Base-by-base conservation (phyloP, 1,139 yeast genomes). In the Blastobotrys malaysiensis region DNA sequence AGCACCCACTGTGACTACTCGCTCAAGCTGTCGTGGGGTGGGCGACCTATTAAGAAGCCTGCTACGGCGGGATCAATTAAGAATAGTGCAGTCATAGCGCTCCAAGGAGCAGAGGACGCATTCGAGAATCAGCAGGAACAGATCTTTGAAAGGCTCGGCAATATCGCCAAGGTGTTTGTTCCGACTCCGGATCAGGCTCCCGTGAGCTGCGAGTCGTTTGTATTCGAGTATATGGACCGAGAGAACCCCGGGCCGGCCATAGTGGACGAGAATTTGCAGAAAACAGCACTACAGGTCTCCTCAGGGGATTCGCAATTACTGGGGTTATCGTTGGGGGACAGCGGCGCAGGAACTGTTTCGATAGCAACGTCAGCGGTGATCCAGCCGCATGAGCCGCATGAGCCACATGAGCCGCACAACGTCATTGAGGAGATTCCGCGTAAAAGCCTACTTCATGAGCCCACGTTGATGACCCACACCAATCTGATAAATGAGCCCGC, bases 1-100 rank as follows among this genome's bases (percentile, higher is more conserved):
- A 69, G 71, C n/a, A 60, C 72, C 9, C 59, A 66, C 1, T 87
- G 95, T 69, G 91, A 86, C 63, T 87, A 87, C 63, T 74, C 85
- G 2, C 63, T 86, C 22, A 81, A 77, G 59, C 72, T 87, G 45
- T 80, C 83, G 0, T 87, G 95, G 95, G 93, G 91, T 20, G 93
- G 93, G 0, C 68, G 91, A 51, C 89, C 88, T 0, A 82, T 75
- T 16, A 45, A 53, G 16, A 54, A 49, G 46, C 50, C 9, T 43
- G 26, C 39, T 4, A 20, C 14, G 3, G 39, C 7, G 6, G 39
- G 39, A 31, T 31, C 39, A 31, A n/a, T n/a, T 11, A 13, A 13
- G 11, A 31, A 11, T 20, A 43, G 21, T 6, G 21, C 16, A 16
- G 16, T 31, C 5, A 3, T 31, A 7, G 39, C 39, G 4, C 39